These are phyloP conservation scores for Fomitopsis serialis DNA, from an alignment of 768 basidiomycete genomes.

Conservation along the genomic window DNA sequence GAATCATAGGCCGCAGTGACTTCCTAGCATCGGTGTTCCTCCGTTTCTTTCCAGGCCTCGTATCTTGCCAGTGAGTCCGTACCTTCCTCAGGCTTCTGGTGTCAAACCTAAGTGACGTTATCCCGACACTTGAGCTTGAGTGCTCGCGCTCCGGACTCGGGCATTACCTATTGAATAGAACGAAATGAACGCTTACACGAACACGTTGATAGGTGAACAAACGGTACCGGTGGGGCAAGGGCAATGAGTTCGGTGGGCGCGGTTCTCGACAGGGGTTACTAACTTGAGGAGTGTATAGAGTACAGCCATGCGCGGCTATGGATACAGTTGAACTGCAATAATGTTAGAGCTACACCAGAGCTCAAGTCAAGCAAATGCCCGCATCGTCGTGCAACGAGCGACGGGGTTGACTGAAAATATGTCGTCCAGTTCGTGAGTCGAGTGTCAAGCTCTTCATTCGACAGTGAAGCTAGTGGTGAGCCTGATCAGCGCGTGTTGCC, in stretches of 20 bases:
- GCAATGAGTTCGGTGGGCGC: constrained; percentile 3
- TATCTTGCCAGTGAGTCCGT: background rate
- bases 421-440: background rate
- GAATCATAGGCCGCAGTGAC: too few relatives aligned
- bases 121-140: too few relatives aligned
- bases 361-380: background rate
- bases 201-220: constrained; percentile 5
- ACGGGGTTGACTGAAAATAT: background rate
- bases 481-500: background rate
- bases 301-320: background rate
- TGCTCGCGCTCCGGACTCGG: too few relatives aligned
- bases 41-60: background rate
- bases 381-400: background rate
- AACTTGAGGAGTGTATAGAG: too few relatives aligned
- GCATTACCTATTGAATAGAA: too few relatives aligned
- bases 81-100: background rate
- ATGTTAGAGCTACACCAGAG: constrained; percentile 2
- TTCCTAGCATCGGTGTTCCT: background rate
- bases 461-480: constrained; percentile 12
- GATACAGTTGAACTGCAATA: constrained; percentile 1
- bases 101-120: background rate
- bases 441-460: constrained; percentile 4
- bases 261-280: too few relatives aligned
- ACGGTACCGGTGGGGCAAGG: constrained; percentile 8
- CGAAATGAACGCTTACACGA: too few relatives aligned